Base-by-base conservation (phyloP, 1,284 basidiomycete species). In the Ganoderma resinaceum region DNA sequence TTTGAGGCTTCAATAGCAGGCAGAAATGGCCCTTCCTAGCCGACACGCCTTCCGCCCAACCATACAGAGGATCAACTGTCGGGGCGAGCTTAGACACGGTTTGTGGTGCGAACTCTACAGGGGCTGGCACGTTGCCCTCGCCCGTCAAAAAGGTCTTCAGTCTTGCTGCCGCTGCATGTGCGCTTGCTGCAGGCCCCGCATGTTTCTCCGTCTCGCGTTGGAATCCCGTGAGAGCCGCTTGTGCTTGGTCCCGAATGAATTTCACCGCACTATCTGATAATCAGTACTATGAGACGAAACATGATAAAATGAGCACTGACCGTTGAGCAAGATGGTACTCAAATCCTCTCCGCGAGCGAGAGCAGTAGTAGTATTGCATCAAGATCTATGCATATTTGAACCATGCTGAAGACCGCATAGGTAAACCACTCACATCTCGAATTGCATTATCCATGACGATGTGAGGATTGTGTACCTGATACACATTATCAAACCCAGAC, bases 341-440 rank as follows among this genome's bases (percentile, higher is more conserved):
- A 66, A 95, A 89, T 4, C 94, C 93, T 72, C 92, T 87, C 53
- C 89, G 83, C 31, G 91, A 86, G 59, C 90, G 86, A 59, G 92
- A 94, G 75, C 93, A 94, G 78, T 94, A 93, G 78, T 96, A 96
- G 80, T 98, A 98, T 78, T 95, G 93, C 81, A 95, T 88, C 77
- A 97, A 84, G 68, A 97, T 89, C 89, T 96, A 46, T 64, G 23
- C 57, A 62, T 20, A 16, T 40, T 16, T 37, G 20, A 12, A 9
- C 20, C 20, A 14, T 29, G 23, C 3, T 33, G 7, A 38, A 46
- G 5, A 9, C 9, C 2, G 6, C 59, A 52, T 2, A 7, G 2
- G 37, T 18, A 3, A 33, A 16, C 3, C 4, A 53, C 70, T 68
- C 61, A 79, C 78, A 66, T 79, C 78, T 66, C 78, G 91, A 18